A percentile compares a stretch with the other conserved stretches of the same genome.
These are phyloP conservation scores for Thymus quinquecostatus DNA, from an alignment of 257 asterid genomes.

Conservation along the genomic window DNA sequence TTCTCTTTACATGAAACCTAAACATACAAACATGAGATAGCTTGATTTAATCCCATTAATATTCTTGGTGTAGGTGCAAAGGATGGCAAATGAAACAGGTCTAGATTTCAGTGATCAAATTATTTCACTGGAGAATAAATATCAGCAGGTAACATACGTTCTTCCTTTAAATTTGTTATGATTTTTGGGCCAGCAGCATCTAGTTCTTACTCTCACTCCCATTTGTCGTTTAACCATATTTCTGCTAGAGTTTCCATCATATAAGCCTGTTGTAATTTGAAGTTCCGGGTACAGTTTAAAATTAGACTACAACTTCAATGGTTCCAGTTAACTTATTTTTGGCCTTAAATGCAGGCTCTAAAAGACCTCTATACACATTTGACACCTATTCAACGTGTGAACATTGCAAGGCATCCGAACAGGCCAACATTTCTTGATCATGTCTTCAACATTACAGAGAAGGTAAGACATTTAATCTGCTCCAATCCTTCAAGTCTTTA, in stretches of 20 bases:
- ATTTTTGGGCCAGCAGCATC: slow-evolving; percentile 20
- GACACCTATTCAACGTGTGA: slow-evolving; percentile 89
- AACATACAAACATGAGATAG: slow-evolving; percentile 10
- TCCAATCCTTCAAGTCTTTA: slow-evolving; percentile 32
- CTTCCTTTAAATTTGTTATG: too few relatives aligned
- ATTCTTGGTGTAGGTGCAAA: slow-evolving; percentile 65
- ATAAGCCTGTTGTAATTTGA: slow-evolving; percentile 4
- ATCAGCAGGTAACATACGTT: slow-evolving; percentile 63
- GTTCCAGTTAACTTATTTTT: slow-evolving; percentile 15
- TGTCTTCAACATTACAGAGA: slow-evolving; percentile 77
- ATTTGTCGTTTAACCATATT: slow-evolving; percentile 7
- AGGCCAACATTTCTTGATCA: slow-evolving; percentile 96
- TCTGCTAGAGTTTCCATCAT: slow-evolving; percentile 8
- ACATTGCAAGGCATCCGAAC: slow-evolving; percentile 88
- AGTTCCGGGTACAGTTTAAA: slow-evolving; percentile 12
- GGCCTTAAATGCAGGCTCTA: slow-evolving; percentile 67
- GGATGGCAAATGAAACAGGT: slow-evolving; percentile 93
- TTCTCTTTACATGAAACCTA: background rate
- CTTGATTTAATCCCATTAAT: slow-evolving; percentile 21
- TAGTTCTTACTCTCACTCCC: slow-evolving; percentile 24
- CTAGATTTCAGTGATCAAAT: slow-evolving; percentile 84
- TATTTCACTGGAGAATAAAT: slow-evolving; percentile 72
- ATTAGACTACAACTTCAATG: slow-evolving; percentile 18
- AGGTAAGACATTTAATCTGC: slow-evolving; percentile 48
- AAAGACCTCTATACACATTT: slow-evolving; percentile 76